Conservation (phyloP, 2,329 filamentous ascomycete species). For the Aspergillus uvarum region DNA sequence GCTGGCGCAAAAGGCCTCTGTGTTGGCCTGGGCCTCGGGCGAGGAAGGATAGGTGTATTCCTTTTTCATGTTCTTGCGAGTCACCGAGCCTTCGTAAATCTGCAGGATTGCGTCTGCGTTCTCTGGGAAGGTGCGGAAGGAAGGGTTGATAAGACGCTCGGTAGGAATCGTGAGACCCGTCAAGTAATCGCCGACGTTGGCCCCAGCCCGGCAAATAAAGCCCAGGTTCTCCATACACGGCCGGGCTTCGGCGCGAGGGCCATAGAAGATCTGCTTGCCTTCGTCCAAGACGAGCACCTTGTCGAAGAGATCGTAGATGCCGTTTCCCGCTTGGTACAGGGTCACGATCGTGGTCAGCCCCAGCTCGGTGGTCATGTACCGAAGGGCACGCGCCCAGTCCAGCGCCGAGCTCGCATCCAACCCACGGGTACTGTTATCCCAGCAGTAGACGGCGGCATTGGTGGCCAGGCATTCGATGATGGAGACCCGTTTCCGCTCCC, state of each 20-base stretch:
- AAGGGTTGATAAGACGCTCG: constrained; percentile 25
- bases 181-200: constrained; percentile 63
- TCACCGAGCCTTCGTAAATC: constrained; percentile 53
- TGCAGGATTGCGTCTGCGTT: constrained; percentile 45
- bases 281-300: constrained; percentile 65
- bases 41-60: constrained; percentile 59
- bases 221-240: constrained; percentile 65
- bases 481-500: constrained; percentile 65
- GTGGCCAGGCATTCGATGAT: constrained; percentile 63
- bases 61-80: constrained; percentile 51
- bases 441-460: constrained; percentile 57
- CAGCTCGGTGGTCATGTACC: constrained; percentile 60
- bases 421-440: constrained; percentile 65
- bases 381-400: constrained; percentile 56
- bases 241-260: constrained; percentile 55
- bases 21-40: constrained; percentile 49
- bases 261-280: constrained; percentile 65
- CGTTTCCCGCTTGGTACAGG: constrained; percentile 65
- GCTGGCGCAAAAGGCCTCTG: constrained; percentile 54
- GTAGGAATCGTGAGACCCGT: constrained; percentile 62
- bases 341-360: constrained; percentile 60
- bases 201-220: constrained; percentile 56
- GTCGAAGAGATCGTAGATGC: constrained; percentile 65
- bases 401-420: constrained; percentile 62
- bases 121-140: constrained; percentile 35